Evolutionary conservation across 768 basidiomycete genomes (phyloP), one percentile per base, ranked within the genome.

Genomic region (Kwoniella dejecticola): DNA sequence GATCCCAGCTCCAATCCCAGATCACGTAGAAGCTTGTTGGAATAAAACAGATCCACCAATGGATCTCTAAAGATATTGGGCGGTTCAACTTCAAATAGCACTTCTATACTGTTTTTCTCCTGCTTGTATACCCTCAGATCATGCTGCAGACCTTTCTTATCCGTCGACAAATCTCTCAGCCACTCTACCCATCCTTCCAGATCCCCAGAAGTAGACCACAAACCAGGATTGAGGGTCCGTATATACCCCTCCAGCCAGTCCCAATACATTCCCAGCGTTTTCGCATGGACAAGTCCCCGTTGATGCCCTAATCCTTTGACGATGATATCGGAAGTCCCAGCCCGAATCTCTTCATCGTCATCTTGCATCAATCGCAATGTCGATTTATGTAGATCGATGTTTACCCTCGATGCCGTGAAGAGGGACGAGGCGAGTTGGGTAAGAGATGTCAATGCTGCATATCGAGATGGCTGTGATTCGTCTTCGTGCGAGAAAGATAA

Each of bases 81-180:
- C n/a, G 72, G 64, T 52, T 78, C 77, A 29, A 67, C 64, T 21
- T 66, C 72, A 66, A 78, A 78, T n/a, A 78, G 54, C 40, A 67
- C 71, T 12, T 57, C 55, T n/a, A 62, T 53, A 13, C 27, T 38
- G 42, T 48, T 48, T 13, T 31, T 49, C 13, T 46, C 45, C 40
- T 7, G 44, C 12, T 33, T 44, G 10, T 41, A 31, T 3, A 52
- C 15, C 52, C 33, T 45, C 5, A 53, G 4, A 45, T 60, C 58
- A 5, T 60, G 15, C 27, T 60, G 50, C 19, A 33, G 29, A 23
- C 56, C 62, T 21, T 40, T 15, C 45, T 52, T 38, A 48, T 63
- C 56, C 11, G 6, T 23, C 6, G 60, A 52, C 19, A 62, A 29
- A 19, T 54, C 52, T 15, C n/a, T 36, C 3, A 62, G 24, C 45